Percentiles rank a stretch among this genome's conserved stretches.
These are phyloP conservation scores for Penicillium turbatum DNA, from an alignment of 495 filamentous ascomycete genomes.

Conservation along the genomic window DNA sequence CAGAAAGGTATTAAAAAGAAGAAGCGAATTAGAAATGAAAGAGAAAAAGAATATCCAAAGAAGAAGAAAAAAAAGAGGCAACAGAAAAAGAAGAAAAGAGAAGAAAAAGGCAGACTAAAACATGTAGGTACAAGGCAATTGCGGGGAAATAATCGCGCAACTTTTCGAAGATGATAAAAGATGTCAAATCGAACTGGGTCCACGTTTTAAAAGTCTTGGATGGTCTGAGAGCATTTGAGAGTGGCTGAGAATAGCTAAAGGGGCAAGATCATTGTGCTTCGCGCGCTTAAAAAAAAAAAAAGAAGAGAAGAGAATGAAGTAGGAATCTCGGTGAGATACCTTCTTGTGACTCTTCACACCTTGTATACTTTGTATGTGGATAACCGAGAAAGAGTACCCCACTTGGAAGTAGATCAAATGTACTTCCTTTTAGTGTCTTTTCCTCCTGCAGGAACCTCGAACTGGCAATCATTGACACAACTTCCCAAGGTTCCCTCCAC, in stretches of 20 bases:
- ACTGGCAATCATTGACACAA: slow-evolving; percentile 15
- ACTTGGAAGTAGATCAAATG: too few species aligned
- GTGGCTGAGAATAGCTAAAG: too few species aligned
- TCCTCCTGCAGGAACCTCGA: slow-evolving; percentile 26
- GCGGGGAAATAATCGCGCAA: slow-evolving; percentile 8
- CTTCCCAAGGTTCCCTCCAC: too few species aligned
- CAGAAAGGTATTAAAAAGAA: neutral
- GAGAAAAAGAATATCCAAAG: neutral
- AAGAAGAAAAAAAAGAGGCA: neutral
- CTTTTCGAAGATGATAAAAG: neutral
- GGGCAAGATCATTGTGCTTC: slow-evolving; percentile 26
- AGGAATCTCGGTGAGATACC: neutral
- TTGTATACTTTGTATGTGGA: neutral
- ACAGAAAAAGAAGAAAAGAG: neutral
- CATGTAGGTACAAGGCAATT: slow-evolving; percentile 5
- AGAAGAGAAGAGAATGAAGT: neutral
- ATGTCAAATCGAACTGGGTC: slow-evolving; percentile 1
- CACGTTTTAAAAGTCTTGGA: neutral
- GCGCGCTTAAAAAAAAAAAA: slow-evolving; percentile 32
- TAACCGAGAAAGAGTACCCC: neutral
- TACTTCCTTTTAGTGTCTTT: neutral
- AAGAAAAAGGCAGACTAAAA: neutral
- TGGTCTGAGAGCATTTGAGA: too few species aligned
- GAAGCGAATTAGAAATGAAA: neutral
- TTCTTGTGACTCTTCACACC: neutral